Evolutionary conservation across 768 basidiomycete genomes (phyloP), one percentile per base, ranked within the genome.

Genomic region (Termitomyces sp.): DNA sequence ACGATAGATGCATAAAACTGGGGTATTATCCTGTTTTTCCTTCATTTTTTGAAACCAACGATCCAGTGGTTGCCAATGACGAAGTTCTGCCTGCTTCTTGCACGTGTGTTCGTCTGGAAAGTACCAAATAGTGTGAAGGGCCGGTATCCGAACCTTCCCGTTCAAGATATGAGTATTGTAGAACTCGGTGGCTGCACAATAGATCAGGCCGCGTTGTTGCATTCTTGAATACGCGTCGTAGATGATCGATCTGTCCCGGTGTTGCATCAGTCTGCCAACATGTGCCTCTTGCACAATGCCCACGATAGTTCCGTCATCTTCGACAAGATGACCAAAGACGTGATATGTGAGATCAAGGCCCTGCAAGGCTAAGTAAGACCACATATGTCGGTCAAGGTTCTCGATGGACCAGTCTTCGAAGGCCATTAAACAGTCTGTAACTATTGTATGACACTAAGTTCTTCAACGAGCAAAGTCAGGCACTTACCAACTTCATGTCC

Each of bases 271-370:
- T 47, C 75, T 63, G 48, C 73, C 74, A 43, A 60, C 55, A 19
- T 74, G 67, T n/a, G 75, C 68, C 51, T 77, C 75, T n/a, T 64
- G 66, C 2, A 75, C 68, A 11, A 75, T 52, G 9, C 75, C 75
- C 19, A 72, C 62, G n/a, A 76, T 53, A 4, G 65, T 52, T 2
- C 69, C 71, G 23, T 73, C 66, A 40, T 61, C 56, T n/a, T 66
- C 63, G 8, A 75, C 58, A 6, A 74, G 57, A 53, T 75, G 73
- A 1, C 71, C 75, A 46, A 70, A 65, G 35, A 74, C 67, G 34
- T 72, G 68, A 44, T 68, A 75, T 1, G 70, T 73, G 10, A 78
- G 59, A 59, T 75, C 74, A 11, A 73, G 60, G 14, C 69, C 71
- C 32, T 68, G 59, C 17, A 74, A 53, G 8, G 59, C 55, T 14